Percentiles rank a stretch among this genome's conserved stretches.
Conservation (phyloP, 2,329 filamentous ascomycete genomes). For the Didymosphaeria variabile region DNA sequence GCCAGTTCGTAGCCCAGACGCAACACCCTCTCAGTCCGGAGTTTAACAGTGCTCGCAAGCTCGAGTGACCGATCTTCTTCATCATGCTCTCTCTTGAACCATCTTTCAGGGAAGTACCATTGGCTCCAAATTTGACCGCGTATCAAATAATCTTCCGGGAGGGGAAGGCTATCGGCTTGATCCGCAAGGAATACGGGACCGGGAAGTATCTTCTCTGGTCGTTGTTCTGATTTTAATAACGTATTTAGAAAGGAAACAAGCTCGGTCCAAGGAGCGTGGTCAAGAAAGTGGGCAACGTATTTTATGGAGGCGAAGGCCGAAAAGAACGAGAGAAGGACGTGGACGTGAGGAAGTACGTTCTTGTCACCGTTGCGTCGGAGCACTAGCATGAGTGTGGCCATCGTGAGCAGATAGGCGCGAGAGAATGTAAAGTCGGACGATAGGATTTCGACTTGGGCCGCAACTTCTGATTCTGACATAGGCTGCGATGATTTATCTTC, state of each 20-base stretch:
- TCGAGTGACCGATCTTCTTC: constrained; percentile 75
- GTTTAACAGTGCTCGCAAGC: constrained; percentile 64
- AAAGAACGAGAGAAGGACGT: constrained; percentile 71
- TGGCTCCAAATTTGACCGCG: constrained; percentile 70
- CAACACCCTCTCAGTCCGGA: constrained; percentile 67
- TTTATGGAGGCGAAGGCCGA: constrained; percentile 48
- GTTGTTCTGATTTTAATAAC: constrained; percentile 52
- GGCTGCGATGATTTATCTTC: constrained; percentile 21
- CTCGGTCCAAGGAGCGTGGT: constrained; percentile 63
- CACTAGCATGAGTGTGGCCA: constrained; percentile 58
- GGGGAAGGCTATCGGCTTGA: constrained; percentile 59
- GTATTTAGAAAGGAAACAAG: constrained; percentile 64
- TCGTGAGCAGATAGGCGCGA: constrained; percentile 53
- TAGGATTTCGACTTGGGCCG: constrained; percentile 26
- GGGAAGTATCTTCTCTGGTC: constrained; percentile 43
- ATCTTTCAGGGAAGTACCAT: constrained; percentile 65
- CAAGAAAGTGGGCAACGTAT: constrained; percentile 43
- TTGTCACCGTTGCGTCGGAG: constrained; percentile 64
- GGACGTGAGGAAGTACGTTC: constrained; percentile 69
- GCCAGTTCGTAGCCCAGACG: constrained; percentile 64
- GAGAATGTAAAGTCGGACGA: constrained; percentile 34
- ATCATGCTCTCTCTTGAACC: constrained; percentile 70
- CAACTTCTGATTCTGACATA: constrained; percentile 30
- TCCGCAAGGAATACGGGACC: constrained; percentile 59
- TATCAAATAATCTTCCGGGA: constrained; percentile 75